phyloP scores from a whole-genome alignment of 177 flowering plant genomes.

The Tripterygium wilfordii region DNA sequence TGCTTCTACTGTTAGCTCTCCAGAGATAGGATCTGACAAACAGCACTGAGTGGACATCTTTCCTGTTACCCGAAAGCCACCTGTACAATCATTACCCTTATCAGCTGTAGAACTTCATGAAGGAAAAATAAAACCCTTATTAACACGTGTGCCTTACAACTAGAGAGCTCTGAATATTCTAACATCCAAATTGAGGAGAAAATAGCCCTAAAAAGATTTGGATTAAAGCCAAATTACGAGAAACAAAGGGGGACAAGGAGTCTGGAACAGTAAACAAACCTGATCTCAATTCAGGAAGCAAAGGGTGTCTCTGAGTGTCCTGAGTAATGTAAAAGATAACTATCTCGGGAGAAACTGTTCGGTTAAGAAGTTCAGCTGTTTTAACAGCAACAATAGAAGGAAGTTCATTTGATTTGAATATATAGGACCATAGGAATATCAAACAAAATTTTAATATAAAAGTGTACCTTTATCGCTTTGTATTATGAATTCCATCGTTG shows the following conservation, averaged over 20 bases:
- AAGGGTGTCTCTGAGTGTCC: slow-evolving; percentile 85
- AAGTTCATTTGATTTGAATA: background rate
- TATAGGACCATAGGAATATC: background rate
- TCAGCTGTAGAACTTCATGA: slow-evolving; percentile 4
- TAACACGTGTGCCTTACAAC: too few species aligned
- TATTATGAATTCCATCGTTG: slow-evolving; percentile 77
- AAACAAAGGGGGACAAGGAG: background rate
- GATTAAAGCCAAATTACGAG: background rate
- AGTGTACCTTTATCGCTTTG: slow-evolving; percentile 67
- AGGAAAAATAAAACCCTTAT: too few species aligned
- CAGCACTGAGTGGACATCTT: slow-evolving; percentile 68
- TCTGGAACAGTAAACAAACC: slow-evolving; percentile 30
- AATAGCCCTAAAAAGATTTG: background rate
- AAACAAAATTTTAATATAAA: slow-evolving; percentile 2
- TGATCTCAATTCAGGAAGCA: slow-evolving; percentile 75
- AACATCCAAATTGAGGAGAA: too few species aligned
- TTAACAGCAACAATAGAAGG: slow-evolving; percentile 4
- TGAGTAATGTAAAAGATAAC: slow-evolving; percentile 85
- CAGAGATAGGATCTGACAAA: slow-evolving; percentile 56
- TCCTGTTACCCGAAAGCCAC: slow-evolving; percentile 78
- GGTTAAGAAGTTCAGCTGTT: slow-evolving; percentile 51
- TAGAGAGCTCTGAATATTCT: too few species aligned
- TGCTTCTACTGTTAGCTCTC: slow-evolving; percentile 79
- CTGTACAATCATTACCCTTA: slow-evolving; percentile 27
- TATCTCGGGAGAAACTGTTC: slow-evolving; percentile 65